phyloP scores from a whole-genome alignment of 345 rosid species.

The Salix purpurea region DNA sequence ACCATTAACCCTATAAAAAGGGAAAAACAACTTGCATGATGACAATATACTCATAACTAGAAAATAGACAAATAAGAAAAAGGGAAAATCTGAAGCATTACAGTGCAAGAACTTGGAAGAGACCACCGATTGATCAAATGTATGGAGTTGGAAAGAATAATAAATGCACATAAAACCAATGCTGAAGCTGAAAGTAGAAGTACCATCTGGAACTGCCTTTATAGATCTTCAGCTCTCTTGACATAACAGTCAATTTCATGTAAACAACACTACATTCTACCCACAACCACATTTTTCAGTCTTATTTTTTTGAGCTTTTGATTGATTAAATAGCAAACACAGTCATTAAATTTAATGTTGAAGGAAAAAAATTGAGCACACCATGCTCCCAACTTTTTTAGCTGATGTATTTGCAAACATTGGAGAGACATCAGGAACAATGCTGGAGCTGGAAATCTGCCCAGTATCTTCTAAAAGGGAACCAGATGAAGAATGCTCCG shows the following conservation, averaged over 20 bases:
- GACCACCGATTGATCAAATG: background rate
- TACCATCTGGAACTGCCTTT: background rate
- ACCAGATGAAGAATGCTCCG: background rate
- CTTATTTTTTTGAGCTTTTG: background rate
- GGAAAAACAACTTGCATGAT: background rate
- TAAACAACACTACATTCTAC: background rate
- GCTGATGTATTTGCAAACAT: background rate
- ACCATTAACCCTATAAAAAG: background rate
- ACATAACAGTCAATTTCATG: background rate
- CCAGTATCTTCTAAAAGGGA: background rate
- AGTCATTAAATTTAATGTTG: background rate
- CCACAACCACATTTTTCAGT: background rate
- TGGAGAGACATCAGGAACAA: background rate
- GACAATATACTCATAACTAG: background rate
- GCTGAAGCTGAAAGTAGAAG: background rate
- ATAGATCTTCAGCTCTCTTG: background rate
- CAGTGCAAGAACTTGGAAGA: background rate
- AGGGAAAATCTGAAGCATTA: background rate
- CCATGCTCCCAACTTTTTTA: background rate
- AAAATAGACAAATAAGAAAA: background rate
- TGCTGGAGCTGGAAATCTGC: background rate
- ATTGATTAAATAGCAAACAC: background rate
- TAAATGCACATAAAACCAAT: background rate
- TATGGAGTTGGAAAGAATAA: background rate
- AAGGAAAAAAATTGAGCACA: background rate